A percentile compares a stretch with the other conserved stretches of the same genome.
These are phyloP conservation scores for Cyclostephanos tholiformis DNA, from an alignment of 108 stramenopile genomes.

Conservation along the genomic window DNA sequence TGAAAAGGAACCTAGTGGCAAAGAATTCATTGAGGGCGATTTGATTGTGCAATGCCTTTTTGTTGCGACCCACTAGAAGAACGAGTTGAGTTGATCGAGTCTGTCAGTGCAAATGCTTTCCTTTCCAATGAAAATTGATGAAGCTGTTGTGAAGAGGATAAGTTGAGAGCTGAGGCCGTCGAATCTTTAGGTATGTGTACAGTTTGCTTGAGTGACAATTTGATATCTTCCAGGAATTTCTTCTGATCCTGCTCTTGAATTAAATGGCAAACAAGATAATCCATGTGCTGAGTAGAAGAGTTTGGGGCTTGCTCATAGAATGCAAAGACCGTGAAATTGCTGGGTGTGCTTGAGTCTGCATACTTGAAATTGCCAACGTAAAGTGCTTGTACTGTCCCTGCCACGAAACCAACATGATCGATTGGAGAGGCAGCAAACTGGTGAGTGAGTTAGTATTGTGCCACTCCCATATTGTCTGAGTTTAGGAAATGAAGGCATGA, in stretches of 20 bases:
- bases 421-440: not conserved
- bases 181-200: not conserved
- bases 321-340: constrained; percentile 25
- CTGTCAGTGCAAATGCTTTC: too few relatives aligned
- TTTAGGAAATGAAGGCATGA: constrained; percentile 3
- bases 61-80: not conserved
- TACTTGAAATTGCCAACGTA: constrained; percentile 2
- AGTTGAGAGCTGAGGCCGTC: not conserved
- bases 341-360: not conserved
- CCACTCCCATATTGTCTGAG: not conserved
- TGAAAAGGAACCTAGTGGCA: constrained; percentile 1
- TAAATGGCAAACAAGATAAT: not conserved
- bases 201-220: not conserved
- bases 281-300: not conserved
- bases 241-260: not conserved
- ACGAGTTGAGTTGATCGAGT: not conserved
- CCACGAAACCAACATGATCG: not conserved
- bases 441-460: constrained; percentile 2
- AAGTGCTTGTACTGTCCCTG: constrained; percentile 9
- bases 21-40: constrained; percentile 3
- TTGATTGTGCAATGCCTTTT: not conserved
- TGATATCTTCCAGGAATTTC: constrained; percentile 4
- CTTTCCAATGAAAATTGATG: not conserved
- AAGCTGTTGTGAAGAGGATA: not conserved
- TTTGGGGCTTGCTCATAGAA: constrained; percentile 21